These are phyloP conservation scores for Aspergillus campestris DNA, from an alignment of 495 filamentous ascomycete genomes.

Conservation along the genomic window DNA sequence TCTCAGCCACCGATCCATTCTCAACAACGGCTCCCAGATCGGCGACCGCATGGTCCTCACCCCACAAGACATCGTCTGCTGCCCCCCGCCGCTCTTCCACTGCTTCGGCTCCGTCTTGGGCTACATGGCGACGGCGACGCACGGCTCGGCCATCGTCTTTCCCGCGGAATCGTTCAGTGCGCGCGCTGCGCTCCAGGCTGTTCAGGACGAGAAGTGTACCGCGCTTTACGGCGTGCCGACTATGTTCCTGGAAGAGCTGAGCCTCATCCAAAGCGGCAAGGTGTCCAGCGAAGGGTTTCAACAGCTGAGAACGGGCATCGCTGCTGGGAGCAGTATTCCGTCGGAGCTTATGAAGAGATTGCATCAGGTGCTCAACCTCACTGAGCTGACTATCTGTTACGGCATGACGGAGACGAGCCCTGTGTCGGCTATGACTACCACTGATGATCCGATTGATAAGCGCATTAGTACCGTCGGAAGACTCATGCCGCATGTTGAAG, in stretches of 20 bases:
- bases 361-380: slow-evolving; percentile 66
- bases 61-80: slow-evolving; percentile 64
- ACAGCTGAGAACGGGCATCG: slow-evolving; percentile 78
- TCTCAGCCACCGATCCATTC: slow-evolving; percentile 71
- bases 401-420: slow-evolving; percentile 97
- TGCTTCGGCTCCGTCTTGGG: slow-evolving; percentile 90
- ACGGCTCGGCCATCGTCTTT: slow-evolving; percentile 77
- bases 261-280: slow-evolving; percentile 52
- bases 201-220: slow-evolving; percentile 68
- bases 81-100: slow-evolving; percentile 84
- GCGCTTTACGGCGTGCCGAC: slow-evolving; percentile 91
- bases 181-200: slow-evolving; percentile 55
- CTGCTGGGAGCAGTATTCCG: slow-evolving; percentile 79
- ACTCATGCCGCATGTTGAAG: slow-evolving; percentile 71
- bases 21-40: slow-evolving; percentile 84
- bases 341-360: slow-evolving; percentile 76
- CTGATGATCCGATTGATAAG: slow-evolving; percentile 70
- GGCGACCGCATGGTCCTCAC: slow-evolving; percentile 76
- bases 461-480: slow-evolving; percentile 69
- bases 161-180: slow-evolving; percentile 85
- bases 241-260: slow-evolving; percentile 89
- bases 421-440: slow-evolving; percentile 86
- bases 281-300: slow-evolving; percentile 52
- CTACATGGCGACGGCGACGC: slow-evolving; percentile 89
- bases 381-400: slow-evolving; percentile 89